phyloP scores from a whole-genome alignment of 2,329 filamentous ascomycete species.

The Hysterium pulicare region DNA sequence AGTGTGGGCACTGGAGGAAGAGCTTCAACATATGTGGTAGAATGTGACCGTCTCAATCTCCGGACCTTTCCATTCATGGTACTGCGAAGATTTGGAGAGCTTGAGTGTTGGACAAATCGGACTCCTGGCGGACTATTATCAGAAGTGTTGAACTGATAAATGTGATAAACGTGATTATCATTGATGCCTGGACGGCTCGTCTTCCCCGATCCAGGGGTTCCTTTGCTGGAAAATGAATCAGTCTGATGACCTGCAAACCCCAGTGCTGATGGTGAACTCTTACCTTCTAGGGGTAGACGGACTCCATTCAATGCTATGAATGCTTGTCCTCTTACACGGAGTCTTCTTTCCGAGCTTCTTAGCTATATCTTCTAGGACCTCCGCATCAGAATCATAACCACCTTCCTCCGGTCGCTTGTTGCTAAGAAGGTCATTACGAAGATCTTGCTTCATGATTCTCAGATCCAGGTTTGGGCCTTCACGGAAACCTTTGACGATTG shows the following conservation, averaged over 20 bases:
- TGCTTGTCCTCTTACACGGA: constrained; percentile 29
- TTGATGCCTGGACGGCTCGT: background rate
- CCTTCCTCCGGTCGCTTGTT: constrained; percentile 30
- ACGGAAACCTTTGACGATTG: constrained; percentile 22
- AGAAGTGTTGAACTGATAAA: constrained; percentile 7
- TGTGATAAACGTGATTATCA: background rate
- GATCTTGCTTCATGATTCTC: constrained; percentile 27
- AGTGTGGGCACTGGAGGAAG: constrained; percentile 19
- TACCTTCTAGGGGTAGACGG: constrained; percentile 24
- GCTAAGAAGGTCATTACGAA: constrained; percentile 31
- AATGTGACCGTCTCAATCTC: constrained; percentile 27
- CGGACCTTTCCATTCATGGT: too few relatives aligned
- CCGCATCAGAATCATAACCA: constrained; percentile 38
- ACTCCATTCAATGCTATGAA: constrained; percentile 35
- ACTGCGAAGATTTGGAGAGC: constrained; percentile 30
- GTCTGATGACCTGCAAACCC: background rate
- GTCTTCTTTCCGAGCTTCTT: constrained; percentile 27
- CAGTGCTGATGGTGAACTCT: too few relatives aligned
- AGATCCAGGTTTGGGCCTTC: constrained; percentile 21
- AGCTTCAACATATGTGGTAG: constrained; percentile 23
- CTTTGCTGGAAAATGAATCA: background rate
- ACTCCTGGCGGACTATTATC: constrained; percentile 11
- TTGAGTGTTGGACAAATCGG: constrained; percentile 25
- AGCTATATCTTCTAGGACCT: constrained; percentile 30
- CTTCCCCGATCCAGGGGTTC: background rate